Evolutionary conservation across 1,139 yeast genomes (phyloP), one percentile per base, ranked within the genome.

Genomic region (Pichia sp.): DNA sequence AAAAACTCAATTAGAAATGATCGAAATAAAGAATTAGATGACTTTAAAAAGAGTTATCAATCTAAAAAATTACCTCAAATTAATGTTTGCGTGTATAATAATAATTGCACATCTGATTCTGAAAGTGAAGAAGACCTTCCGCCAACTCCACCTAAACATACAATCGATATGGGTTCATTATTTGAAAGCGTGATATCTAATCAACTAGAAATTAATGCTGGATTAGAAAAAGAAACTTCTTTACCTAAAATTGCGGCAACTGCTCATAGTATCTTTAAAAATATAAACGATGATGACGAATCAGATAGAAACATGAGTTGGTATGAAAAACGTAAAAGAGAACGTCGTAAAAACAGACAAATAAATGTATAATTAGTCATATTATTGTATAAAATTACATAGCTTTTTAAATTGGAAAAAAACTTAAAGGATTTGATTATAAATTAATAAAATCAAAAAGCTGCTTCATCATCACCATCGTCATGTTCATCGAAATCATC

Each of bases 381-480:
- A 43, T 7, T 30, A 4, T 32, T n/a, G n/a, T 27, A 25, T n/a
- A 31, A 27, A 8, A 30, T 29, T 29, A 33, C 2, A 25, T 32
- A 36, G 37, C 27, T 37, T 28, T 29, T 25, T 26, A 26, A 18
- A 18, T 18, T 18, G 18, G 18, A 18, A 18, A 18, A 18, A 18
- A 18, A 18, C 18, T 18, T 18, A 18, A 18, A 27, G 2, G 32
- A 28, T 28, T 40, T 40, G 6, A 34, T 7, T 2, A 10, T n/a
- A 18, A 11, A n/a, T 25, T 39, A 7, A 2, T 34, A 7, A 7
- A 5, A 34, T 47, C 65, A 84, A 57, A 83, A 84, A 2, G 88
- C 90, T 28, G 90, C 90, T 55, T 77, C 84, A 44, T 75, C 80
- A 45, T 74, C 78, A 48, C 70, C 74, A 42, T 72, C 81, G 49